phyloP scores from a whole-genome alignment of 2,329 filamentous ascomycete species.

The Aspergillus neoniger region DNA sequence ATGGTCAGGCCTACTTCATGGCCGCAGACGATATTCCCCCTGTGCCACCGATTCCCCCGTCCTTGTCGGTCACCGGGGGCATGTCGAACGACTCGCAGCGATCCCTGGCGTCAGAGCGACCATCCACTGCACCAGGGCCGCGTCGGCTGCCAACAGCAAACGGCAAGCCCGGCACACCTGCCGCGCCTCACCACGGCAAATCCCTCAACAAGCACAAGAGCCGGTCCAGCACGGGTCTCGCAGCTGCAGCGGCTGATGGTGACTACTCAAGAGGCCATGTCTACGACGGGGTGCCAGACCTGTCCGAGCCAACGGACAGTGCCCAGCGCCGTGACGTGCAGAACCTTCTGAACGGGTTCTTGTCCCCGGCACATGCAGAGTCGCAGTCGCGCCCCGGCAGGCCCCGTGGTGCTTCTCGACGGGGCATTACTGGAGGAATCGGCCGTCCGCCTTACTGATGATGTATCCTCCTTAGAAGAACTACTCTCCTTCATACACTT shows the following conservation, averaged over 20 bases:
- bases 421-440: slow-evolving; percentile 32
- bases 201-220: slow-evolving; percentile 38
- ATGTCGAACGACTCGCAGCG: slow-evolving; percentile 43
- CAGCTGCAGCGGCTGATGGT: slow-evolving; percentile 23
- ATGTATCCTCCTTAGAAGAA: slow-evolving; percentile 1
- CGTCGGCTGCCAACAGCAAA: slow-evolving; percentile 26
- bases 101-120: slow-evolving; percentile 33
- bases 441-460: slow-evolving; percentile 38
- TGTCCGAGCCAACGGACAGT: slow-evolving; percentile 12
- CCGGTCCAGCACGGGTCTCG: slow-evolving; percentile 35
- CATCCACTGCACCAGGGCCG: slow-evolving; percentile 35
- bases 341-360: slow-evolving; percentile 40
- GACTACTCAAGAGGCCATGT: slow-evolving; percentile 16
- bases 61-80: slow-evolving; percentile 45
- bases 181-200: slow-evolving; percentile 25
- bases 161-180: slow-evolving; percentile 21
- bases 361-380: slow-evolving; percentile 29
- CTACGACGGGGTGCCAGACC: slow-evolving; percentile 19
- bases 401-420: slow-evolving; percentile 21
- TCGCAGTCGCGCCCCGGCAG: slow-evolving; percentile 16
- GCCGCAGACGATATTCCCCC: slow-evolving; percentile 44
- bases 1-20: slow-evolving; percentile 9
- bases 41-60: slow-evolving; percentile 48
- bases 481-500: slow-evolving; percentile 7
- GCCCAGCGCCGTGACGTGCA: slow-evolving; percentile 36